Evolutionary conservation across 2,329 filamentous ascomycete species (phyloP).

Genomic region (Xylariomycetidae sp.): DNA sequence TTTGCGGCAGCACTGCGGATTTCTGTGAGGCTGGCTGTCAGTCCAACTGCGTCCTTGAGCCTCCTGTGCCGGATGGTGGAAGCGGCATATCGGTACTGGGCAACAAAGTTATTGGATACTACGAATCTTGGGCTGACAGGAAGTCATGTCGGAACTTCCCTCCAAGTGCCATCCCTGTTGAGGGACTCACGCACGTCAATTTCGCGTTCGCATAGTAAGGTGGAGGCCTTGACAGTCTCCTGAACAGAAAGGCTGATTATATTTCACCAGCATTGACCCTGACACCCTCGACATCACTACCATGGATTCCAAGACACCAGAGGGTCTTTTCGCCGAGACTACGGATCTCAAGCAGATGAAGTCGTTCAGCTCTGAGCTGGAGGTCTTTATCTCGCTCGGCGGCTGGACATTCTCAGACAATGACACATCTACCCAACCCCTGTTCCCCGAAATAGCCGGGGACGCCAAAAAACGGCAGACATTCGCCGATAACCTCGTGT

Average conservation of each 20-base stretch:
- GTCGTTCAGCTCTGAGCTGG: conserved; percentile 17
- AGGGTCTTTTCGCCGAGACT: conserved; percentile 17
- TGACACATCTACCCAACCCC: conserved; percentile 22
- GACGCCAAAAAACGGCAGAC: conserved; percentile 5
- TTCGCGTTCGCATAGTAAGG: conserved; percentile 31
- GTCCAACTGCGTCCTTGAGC: conserved; percentile 14
- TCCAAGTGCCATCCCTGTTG: conserved; percentile 29
- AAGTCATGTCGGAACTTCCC: conserved; percentile 1
- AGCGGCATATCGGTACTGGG: no score
- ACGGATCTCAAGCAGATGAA: conserved; percentile 24
- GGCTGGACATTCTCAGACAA: conserved; percentile 33
- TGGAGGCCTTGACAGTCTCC: no score
- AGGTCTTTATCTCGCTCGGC: conserved; percentile 31
- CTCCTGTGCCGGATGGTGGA: conserved; percentile 9
- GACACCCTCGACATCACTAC: conserved; percentile 19
- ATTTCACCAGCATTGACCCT: no score
- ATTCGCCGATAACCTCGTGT: conserved; percentile 17
- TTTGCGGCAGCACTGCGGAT: neutral
- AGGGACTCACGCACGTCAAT: conserved; percentile 32
- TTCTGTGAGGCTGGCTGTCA: conserved; percentile 14
- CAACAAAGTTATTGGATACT: conserved; percentile 30
- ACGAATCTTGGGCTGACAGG: conserved; percentile 21
- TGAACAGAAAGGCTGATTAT: no score
- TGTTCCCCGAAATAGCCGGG: conserved; percentile 22
- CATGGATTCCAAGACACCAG: conserved; percentile 20